Base-by-base conservation (phyloP, 2,329 filamentous ascomycete genomes). In the Colletotrichum tabaci region DNA sequence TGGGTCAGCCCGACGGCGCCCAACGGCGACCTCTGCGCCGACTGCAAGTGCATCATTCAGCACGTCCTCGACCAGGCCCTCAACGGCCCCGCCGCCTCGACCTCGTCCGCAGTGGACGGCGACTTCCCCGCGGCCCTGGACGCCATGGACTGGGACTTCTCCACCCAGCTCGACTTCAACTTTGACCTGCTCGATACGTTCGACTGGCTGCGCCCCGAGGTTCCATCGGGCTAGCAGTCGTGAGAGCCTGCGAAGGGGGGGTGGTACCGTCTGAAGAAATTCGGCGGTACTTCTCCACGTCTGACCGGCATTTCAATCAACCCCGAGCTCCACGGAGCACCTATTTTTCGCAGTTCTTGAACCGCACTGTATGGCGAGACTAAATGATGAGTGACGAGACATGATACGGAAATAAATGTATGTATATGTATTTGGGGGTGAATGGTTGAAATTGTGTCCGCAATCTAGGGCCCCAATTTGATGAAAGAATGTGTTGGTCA, bases 181-280 rank as follows among this genome's bases (percentile, higher is more conserved):
- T 86, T 87, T 67, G 84, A 87, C 66, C 77, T 87, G 44, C 74
- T 87, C 1, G 84, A 87, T 72, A 87, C 85, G 0, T 87, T 85
- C 75, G 84, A 86, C 67, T 87, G 85, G 85, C 74, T 86, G 61
- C 74, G 81, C 16, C 75, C 74, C 5, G 77, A 77, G 38, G 47
- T 50, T 6, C 26, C 40, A 13, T 56, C 53, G 16, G 42, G 47
- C 40, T 66, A 72, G 38, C 70, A 72, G 35, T 52, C 69, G 13
- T 71, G 42, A 70, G 6, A n/a, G 30, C 18, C 3, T 12, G 12
- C 18, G 47, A 15, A 50, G 15, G 2, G 7, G 1, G 4, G 23
- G 12, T 2, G 26, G 13, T 8, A 26, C 21, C 9, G 21, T 15
- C 16, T 13, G 0, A 38, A n/a, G 18, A 21, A n/a, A 47, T 9